Percentiles rank a stretch among this genome's conserved stretches.
Evolutionary conservation across 2,329 filamentous ascomycete genomes (phyloP).

Genomic region (Ophiostoma quercus): DNA sequence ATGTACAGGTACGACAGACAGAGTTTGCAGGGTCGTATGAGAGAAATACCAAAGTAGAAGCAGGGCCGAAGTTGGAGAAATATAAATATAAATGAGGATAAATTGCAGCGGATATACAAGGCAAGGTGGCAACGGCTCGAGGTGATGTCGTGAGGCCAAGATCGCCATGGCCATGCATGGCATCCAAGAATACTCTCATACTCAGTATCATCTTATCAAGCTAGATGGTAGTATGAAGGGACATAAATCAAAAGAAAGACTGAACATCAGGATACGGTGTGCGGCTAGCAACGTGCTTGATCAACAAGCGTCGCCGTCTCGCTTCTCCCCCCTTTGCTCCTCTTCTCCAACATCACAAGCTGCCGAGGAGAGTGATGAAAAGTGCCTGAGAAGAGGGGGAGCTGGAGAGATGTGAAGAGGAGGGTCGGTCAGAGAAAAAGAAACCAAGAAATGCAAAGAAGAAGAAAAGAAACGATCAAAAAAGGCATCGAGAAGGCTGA

Average conservation of each 20-base stretch:
- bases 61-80: conserved; percentile 7
- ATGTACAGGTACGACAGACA: no score
- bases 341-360: conserved; percentile 11
- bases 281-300: not conserved
- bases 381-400: not conserved
- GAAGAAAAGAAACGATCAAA: not conserved
- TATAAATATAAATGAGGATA: not conserved
- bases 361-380: not conserved
- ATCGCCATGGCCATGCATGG: not conserved
- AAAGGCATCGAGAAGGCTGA: not conserved
- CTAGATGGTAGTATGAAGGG: no score
- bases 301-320: not conserved
- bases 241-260: not conserved
- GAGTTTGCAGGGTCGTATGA: not conserved
- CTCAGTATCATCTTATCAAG: no score
- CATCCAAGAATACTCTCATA: not conserved
- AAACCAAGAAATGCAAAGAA: not conserved
- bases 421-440: not conserved
- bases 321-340: not conserved
- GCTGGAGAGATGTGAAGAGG: not conserved
- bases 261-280: not conserved
- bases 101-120: not conserved
- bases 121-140: not conserved
- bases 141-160: not conserved
- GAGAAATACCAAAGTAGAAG: conserved; percentile 7